Evolutionary conservation across 2,329 filamentous ascomycete species (phyloP).

Genomic region (Nemania bipapillata): DNA sequence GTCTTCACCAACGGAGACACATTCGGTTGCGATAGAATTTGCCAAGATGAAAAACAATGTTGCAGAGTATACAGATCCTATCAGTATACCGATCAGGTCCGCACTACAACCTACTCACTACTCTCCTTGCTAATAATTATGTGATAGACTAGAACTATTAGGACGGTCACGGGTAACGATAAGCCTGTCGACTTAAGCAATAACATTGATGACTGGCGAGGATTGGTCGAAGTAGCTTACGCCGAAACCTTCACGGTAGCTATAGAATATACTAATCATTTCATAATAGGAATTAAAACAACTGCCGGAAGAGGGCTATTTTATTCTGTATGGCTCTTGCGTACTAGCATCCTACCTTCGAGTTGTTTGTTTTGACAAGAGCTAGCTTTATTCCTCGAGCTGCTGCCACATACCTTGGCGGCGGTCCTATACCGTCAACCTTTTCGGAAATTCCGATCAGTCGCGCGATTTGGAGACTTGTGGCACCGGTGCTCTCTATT

Average conservation of each 20-base stretch:
- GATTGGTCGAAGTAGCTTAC: background rate
- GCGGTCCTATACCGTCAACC: background rate
- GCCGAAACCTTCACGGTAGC: background rate
- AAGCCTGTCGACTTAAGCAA: background rate
- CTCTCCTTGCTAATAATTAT: too few species aligned
- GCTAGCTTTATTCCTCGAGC: background rate
- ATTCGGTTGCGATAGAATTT: too few species aligned
- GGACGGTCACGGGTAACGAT: background rate
- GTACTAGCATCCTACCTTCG: background rate
- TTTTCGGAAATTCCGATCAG: background rate
- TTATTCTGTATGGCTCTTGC: background rate
- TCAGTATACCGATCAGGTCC: too few species aligned
- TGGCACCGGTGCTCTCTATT: background rate
- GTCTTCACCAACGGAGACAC: background rate
- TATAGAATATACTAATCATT: background rate
- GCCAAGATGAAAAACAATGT: background rate
- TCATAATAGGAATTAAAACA: background rate
- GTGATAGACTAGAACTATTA: too few species aligned
- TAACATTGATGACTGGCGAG: background rate
- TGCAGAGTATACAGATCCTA: too few species aligned
- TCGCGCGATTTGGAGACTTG: background rate
- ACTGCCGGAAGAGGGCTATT: background rate
- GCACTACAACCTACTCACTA: too few species aligned
- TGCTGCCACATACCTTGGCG: background rate
- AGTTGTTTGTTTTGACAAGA: background rate